phyloP scores from a whole-genome alignment of 345 rosid species.

The Populus alba region DNA sequence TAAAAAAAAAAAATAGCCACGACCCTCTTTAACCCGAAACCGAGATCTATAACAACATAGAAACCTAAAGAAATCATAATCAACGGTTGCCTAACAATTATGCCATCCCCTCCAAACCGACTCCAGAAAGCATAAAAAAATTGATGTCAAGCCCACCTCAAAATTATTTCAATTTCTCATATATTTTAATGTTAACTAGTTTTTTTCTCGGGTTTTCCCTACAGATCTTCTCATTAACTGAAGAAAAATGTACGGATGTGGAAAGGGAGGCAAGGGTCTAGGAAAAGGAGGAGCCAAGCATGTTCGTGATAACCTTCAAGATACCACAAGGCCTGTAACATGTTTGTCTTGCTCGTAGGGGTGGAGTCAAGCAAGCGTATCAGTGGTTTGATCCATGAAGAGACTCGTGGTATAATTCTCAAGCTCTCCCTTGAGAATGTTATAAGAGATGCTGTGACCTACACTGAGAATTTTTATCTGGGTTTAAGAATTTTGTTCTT shows the following conservation, averaged over 20 bases:
- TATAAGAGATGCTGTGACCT: conserved; percentile 15
- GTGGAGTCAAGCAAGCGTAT: conserved; percentile 15
- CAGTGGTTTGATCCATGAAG: conserved; percentile 10
- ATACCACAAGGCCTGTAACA: conserved; percentile 9
- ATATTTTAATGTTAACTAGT: neutral
- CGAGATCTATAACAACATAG: too few species aligned
- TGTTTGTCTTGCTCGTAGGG: conserved; percentile 11
- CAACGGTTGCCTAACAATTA: too few species aligned
- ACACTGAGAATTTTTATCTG: neutral
- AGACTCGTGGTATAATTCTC: conserved; percentile 2
- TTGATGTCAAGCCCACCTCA: too few species aligned
- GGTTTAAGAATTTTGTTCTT: too few species aligned
- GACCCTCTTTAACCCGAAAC: too few species aligned
- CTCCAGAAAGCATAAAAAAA: too few species aligned
- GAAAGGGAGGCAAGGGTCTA: conserved; percentile 19
- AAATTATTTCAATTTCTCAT: too few species aligned
- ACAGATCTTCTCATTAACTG: neutral
- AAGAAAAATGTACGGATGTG: conserved; percentile 17
- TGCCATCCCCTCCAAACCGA: too few species aligned
- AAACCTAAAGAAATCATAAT: too few species aligned
- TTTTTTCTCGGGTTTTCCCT: neutral
- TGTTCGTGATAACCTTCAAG: conserved; percentile 17
- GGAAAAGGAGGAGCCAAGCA: conserved; percentile 24
- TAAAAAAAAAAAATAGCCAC: too few species aligned
- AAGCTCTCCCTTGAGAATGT: conserved; percentile 15